Base-by-base conservation (phyloP, 2,329 filamentous ascomycete species). In the Colletotrichum gigasporum region DNA sequence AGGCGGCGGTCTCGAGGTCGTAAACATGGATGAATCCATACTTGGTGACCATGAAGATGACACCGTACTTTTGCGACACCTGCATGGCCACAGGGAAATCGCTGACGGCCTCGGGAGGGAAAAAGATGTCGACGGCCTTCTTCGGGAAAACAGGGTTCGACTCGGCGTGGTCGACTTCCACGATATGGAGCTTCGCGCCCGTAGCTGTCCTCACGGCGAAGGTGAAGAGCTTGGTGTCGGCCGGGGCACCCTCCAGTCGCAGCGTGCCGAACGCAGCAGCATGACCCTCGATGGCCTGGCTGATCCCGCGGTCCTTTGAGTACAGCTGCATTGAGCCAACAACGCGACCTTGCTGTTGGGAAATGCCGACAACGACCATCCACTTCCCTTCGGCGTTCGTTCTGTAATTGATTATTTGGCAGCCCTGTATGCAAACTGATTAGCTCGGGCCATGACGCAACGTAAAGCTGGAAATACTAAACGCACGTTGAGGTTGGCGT, bases 351-450 rank as follows among this genome's bases (percentile, higher is more conserved):
- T 94, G 90, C 75, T 96, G 92, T 76, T 94, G 93, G 63, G 94
- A 94, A 72, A 99, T 99, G 73, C 96, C 96, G 63, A 99, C 94
- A 60, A 97, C 90, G 28, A 96, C 94, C 90, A 97, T 97, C 96
- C 96, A 99, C 81, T 97, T 97, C 77, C 94, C 93, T 69, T 99
- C 95, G 69, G 90, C 89, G 79, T 95, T 97, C 71, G 96, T 92
- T 71, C 95, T 93, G 82, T 99, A 99, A 83, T 98, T 99, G 87
- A 99, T 99, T 79, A 99, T 99, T 88, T 99, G 96, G 80, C 93
- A 96, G 69, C 91, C 91, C 93, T 96, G 72, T 11, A 22, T 28
- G 2, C 1, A n/a, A 16, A 7, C 42, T 42, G 18, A 37, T 53
- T 54, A 68, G 63, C 50, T 45, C 16, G 9, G 12, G 12, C 35